Evolutionary conservation across 2,329 filamentous ascomycete genomes (phyloP), one percentile per base, ranked within the genome.

Genomic region (Fusarium sp.): DNA sequence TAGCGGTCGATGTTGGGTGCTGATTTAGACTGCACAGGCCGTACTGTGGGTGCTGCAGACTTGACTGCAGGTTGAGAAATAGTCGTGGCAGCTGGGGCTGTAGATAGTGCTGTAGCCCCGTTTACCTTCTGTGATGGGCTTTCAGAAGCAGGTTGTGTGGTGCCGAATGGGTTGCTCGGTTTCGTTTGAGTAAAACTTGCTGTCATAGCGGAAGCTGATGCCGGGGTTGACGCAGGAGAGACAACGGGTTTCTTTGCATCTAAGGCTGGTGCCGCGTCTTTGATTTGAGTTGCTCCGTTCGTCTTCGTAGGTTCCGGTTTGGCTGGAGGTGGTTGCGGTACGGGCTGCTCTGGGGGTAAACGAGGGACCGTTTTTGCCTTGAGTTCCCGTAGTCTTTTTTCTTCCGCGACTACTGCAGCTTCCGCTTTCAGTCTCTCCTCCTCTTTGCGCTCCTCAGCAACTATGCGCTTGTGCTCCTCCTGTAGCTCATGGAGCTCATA

Each of bases 401-500:
- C 84, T 75, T 88, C 85, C 13, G 81, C 84, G n/a, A 84, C 82
- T 44, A 88, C 70, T 15, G 81, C 81, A 28, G 84, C 83, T 72
- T 89, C 85, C 3, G 82, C 81, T 50, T 79, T 81, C 15, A 88
- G 78, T 20, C 86, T 84, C 68, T 87, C 84, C 62, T 85, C 81
- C 69, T 88, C 85, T 55, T 82, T 82, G 45, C 83, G 82, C 75
- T 88, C 85, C 60, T 84, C 82, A 48, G 84, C 82, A 32, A 83
- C 61, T 51, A 88, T 83, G 18, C 83, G 81, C 41, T 82, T 78
- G 67, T 85, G 82, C 70, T 87, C 83, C 70, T 86, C 82, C 58
- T 85, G 80, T 22, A 86, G 76, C 66, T 86, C 82, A 66, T 89
- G 83, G 45, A 87, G 80, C 66, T 87, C 81, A 63, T 84, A 87